Percentiles rank a stretch among this genome's conserved stretches.
phyloP scores from a whole-genome alignment of 164 flowering plant species.

The Euptelea pleiosperma region DNA sequence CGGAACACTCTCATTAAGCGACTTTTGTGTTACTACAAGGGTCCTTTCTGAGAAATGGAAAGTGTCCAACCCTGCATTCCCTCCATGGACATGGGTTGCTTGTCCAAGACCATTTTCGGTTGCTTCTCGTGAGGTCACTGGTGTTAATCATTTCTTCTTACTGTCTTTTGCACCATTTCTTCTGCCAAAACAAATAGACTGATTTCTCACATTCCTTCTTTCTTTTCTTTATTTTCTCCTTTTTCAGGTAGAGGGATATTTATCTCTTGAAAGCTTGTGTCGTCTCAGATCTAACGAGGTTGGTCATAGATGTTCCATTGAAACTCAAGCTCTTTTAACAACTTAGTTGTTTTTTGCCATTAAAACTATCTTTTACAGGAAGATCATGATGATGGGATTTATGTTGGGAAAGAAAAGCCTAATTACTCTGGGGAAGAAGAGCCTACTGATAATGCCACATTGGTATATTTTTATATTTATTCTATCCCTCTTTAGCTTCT shows the following conservation, averaged over 20 bases:
- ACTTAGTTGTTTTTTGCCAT: background rate
- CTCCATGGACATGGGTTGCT: conserved; percentile 60
- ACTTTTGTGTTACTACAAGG: conserved; percentile 40
- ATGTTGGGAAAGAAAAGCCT: conserved; percentile 23
- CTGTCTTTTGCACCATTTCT: background rate
- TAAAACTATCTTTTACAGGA: conserved; percentile 29
- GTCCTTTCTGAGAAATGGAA: conserved; percentile 49
- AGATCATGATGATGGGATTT: conserved; percentile 20
- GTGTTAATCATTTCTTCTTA: background rate
- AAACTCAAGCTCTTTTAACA: background rate
- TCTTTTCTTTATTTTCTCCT: background rate
- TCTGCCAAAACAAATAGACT: background rate
- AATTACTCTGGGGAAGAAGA: conserved; percentile 23
- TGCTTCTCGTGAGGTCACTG: conserved; percentile 24
- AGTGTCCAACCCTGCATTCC: conserved; percentile 27
- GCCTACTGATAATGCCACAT: conserved; percentile 41
- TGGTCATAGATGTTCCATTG: conserved; percentile 5
- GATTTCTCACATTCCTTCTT: background rate
- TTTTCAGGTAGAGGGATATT: conserved; percentile 44
- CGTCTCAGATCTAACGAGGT: conserved; percentile 31
- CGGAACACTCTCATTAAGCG: conserved; percentile 45
- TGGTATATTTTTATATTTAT: conserved; percentile 30
- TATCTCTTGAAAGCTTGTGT: conserved; percentile 43
- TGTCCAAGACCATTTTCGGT: conserved; percentile 29
- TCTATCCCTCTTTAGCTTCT: background rate